phyloP scores from a whole-genome alignment of 768 basidiomycete species.

The Lactarius deliciosus region DNA sequence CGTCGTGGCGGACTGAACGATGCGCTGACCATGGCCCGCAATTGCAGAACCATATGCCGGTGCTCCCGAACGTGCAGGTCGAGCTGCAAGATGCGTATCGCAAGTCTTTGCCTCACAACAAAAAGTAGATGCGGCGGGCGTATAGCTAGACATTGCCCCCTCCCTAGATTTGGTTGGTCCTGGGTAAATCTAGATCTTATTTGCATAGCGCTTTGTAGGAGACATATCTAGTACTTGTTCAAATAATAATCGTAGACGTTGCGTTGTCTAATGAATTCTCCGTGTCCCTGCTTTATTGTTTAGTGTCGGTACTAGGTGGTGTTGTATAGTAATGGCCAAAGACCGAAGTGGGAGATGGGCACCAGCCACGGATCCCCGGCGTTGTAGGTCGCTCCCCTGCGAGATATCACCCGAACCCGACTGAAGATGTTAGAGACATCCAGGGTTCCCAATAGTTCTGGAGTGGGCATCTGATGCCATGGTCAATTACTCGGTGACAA shows the following conservation, averaged over 20 bases:
- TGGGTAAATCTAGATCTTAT: neutral
- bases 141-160: neutral
- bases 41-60: conserved; percentile 70
- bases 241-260: neutral
- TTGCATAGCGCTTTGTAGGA: neutral
- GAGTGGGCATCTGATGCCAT: no score
- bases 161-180: neutral
- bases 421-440: no score
- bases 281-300: no score
- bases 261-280: neutral
- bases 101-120: conserved; percentile 69
- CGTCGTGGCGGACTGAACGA: conserved; percentile 5
- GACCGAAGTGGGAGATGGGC: no score
- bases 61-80: conserved; percentile 81
- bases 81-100: conserved; percentile 86
- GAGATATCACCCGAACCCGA: no score
- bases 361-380: no score
- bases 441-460: no score
- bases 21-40: conserved; percentile 14
- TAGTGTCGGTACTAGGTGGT: no score
- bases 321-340: no score
- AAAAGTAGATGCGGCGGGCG: conserved; percentile 53
- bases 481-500: no score
- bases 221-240: neutral
- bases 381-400: no score